These are phyloP conservation scores for Xylariaceae sp. DNA, from an alignment of 2,329 filamentous ascomycete genomes.

Conservation along the genomic window DNA sequence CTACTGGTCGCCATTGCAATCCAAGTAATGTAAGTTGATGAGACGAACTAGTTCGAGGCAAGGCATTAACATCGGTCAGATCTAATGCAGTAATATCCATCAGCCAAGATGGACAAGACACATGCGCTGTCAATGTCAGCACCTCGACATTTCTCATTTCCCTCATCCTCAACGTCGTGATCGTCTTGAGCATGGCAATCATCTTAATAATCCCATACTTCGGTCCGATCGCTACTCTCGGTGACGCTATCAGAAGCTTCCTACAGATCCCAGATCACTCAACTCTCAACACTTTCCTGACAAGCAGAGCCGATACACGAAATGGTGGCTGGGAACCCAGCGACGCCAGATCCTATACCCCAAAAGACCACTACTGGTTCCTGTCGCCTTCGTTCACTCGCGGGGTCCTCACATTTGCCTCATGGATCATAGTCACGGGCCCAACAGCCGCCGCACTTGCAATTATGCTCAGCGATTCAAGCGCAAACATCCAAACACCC, in stretches of 20 bases:
- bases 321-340: conserved; percentile 42
- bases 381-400: conserved; percentile 40
- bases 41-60: background rate
- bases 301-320: conserved; percentile 46
- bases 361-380: conserved; percentile 44
- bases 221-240: conserved; percentile 32
- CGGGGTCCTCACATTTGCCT: conserved; percentile 40
- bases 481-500: conserved; percentile 29
- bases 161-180: conserved; percentile 28
- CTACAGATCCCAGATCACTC: conserved; percentile 28
- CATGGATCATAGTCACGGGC: conserved; percentile 38
- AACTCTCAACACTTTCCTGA: conserved; percentile 41
- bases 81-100: conserved; percentile 52
- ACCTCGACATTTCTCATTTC: conserved; percentile 42
- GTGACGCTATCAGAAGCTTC: conserved; percentile 34
- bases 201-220: conserved; percentile 26
- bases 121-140: conserved; percentile 43
- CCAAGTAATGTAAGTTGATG: conserved; percentile 48
- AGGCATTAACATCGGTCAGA: conserved; percentile 29
- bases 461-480: conserved; percentile 26
- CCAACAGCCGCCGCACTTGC: conserved; percentile 41
- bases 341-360: conserved; percentile 44
- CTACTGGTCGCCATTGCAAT: conserved; percentile 42
- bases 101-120: conserved; percentile 32
- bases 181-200: conserved; percentile 27